These are phyloP conservation scores for Digitaria exilis DNA, from an alignment of 202 grass and related monocot genomes.

Conservation along the genomic window DNA sequence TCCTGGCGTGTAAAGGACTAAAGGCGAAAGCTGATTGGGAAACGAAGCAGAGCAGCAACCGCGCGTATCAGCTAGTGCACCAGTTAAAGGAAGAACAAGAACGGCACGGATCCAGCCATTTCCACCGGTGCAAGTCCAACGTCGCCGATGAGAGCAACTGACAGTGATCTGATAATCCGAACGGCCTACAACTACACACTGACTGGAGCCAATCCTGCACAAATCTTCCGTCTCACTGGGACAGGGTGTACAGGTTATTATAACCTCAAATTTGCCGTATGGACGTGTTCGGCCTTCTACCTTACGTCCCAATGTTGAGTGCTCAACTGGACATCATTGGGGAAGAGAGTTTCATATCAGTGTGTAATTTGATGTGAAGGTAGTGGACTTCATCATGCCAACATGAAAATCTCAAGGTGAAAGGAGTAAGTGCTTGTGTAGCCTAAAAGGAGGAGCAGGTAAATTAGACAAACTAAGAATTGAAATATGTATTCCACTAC, in stretches of 20 bases:
- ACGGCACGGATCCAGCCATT: neutral
- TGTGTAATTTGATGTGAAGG: neutral
- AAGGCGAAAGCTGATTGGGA: constrained; percentile 27
- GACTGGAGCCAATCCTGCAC: neutral
- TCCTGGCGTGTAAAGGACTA: constrained; percentile 24
- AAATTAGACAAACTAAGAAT: too few relatives aligned
- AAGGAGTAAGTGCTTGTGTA: too few relatives aligned
- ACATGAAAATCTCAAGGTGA: too few relatives aligned
- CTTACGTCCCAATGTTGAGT: neutral
- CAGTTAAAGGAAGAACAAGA: constrained; percentile 18
- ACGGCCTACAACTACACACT: neutral
- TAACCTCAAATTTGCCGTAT: neutral
- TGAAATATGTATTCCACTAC: too few relatives aligned
- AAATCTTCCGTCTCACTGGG: neutral
- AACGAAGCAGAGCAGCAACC: constrained; percentile 4
- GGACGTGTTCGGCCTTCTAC: neutral
- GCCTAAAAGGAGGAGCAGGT: too few relatives aligned
- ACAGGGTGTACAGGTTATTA: neutral
- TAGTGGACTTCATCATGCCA: neutral
- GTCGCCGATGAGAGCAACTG: neutral
- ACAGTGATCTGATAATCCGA: neutral
- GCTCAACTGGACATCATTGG: neutral
- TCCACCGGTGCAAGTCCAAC: neutral
- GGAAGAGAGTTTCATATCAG: neutral
- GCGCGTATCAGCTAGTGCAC: constrained; percentile 10